Evolutionary conservation across 257 asterid species (phyloP), one percentile per base, ranked within the genome.

Genomic region (Mitragyna speciosa): DNA sequence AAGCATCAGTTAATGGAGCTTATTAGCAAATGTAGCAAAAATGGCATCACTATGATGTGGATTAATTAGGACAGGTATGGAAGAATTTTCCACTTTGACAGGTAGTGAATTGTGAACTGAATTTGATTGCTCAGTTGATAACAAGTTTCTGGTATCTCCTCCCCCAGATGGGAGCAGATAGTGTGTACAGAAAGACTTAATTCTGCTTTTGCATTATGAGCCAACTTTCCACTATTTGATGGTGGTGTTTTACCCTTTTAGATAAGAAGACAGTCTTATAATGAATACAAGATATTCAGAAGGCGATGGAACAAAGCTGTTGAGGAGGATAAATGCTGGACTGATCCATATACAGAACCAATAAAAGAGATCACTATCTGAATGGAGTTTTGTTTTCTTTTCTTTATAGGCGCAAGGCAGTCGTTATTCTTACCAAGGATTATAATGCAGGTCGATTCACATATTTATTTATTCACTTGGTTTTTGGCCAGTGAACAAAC

Each of bases 181-280:
- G 48, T 47, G 47, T 66, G 15, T 69, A 41, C 45, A 70, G 33
- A 12, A 47, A 48, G 16, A 73, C 24, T 49, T 24, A n/a, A 73
- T 73, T 30, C 52, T 36, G n/a, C 52, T 56, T n/a, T 75, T 28
- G 22, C 51, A 19, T 9, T 58, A 20, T 8, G 14, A 26, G 68
- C 4, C 39, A 28, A 12, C 28, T 61, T 30, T 64, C 14, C 20
- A 63, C 59, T 15, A 72, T 43, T 30, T 26, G 22, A 4, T 45
- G 49, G 49, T 49, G 45, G 43, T 12, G 12, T 24, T 41, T 30
- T 7, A 56, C 36, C n/a, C 22, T 73, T 36, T 31, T 41, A 68
- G 97, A 94, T 91, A 74, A 89, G 98, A 87, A 89, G 92, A 78
- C 96, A 94, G 72, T 94, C 97, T 16, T 94, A 87, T 66, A 85